phyloP scores from a whole-genome alignment of 108 stramenopile species.

The Aurantiochytrium sp. region DNA sequence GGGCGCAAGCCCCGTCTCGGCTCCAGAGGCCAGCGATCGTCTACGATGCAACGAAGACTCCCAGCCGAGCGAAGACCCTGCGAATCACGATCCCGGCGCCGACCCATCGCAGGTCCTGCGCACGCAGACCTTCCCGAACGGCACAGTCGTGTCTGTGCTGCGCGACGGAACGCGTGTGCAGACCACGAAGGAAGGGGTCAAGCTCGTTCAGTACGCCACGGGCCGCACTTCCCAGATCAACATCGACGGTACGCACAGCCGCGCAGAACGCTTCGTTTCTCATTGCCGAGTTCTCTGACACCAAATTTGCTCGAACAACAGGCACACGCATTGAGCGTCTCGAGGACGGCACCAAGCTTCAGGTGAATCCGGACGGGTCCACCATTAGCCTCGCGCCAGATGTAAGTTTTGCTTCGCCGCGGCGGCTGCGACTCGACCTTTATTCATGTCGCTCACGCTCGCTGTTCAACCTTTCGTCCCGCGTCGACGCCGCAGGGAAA shows the following conservation, averaged over 20 bases:
- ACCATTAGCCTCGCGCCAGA: neutral
- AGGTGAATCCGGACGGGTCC: slow-evolving; percentile 15
- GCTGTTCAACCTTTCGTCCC: no score
- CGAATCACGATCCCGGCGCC: no score
- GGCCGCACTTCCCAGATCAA: neutral
- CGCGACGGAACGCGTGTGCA: neutral
- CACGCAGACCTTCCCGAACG: neutral
- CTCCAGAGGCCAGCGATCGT: no score
- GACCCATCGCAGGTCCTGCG: neutral
- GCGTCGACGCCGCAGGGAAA: neutral
- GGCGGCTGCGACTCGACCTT: no score
- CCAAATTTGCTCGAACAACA: no score
- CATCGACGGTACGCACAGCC: neutral
- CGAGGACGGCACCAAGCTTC: neutral
- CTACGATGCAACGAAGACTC: no score
- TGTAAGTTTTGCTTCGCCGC: no score
- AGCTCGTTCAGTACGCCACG: neutral
- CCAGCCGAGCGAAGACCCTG: no score
- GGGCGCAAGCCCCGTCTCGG: no score
- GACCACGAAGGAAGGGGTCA: slow-evolving; percentile 11
- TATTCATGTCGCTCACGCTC: no score
- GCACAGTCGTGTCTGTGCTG: neutral
- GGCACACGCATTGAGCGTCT: neutral
- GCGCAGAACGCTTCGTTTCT: no score
- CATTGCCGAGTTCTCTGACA: no score